Base-by-base conservation (phyloP, 805 yeast genomes). In the Ogataea saltuana region DNA sequence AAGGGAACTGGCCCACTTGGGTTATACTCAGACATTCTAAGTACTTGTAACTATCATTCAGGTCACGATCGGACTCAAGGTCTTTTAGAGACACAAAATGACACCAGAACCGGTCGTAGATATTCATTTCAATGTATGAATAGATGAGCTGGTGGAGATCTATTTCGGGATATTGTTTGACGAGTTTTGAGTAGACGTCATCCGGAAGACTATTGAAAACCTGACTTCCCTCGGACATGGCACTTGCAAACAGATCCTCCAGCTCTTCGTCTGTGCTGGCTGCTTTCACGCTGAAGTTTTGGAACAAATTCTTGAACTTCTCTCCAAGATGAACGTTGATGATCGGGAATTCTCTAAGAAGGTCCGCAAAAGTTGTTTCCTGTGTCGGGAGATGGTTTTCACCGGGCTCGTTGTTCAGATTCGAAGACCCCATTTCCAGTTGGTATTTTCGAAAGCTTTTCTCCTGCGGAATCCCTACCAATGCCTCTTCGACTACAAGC, bases 61-160 rank as follows among this genome's bases (percentile, higher is more conserved):
- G 31, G 2, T 16, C 17, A 3, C 32, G 20, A 38, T 63, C 66
- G 12, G 36, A 29, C 3, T 30, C 38, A 16, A 38, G 31, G 5
- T 17, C 13, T n/a, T 34, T 38, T 1, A 55, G 17, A 12, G 44
- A 37, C 10, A 46, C 11, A 12, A 78, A 54, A 26, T 68, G 65
- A 2, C 67, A 50, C 93, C 96, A 86, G 6, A 88, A 58, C 47
- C 75, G 77, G 49, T 79, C 85, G 54, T 80, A 84, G 23, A 88
- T 60, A 44, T 81, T 80, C 46, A 72, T 54, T 54, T 90, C 97
- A 12, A 87, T 81, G 53, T 87, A 87, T 42, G 79, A 80, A 53
- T 81, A 83, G 2, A 88, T 69, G 33, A 80, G 68, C 44, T 69
- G 70, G 50, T 70, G 76, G 49, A 80, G 63, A 44, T 82, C 78